Percentiles rank a stretch among this genome's conserved stretches.
These are phyloP conservation scores for Metschnikowia corniflorae DNA, from an alignment of 805 yeast genomes.

Conservation along the genomic window DNA sequence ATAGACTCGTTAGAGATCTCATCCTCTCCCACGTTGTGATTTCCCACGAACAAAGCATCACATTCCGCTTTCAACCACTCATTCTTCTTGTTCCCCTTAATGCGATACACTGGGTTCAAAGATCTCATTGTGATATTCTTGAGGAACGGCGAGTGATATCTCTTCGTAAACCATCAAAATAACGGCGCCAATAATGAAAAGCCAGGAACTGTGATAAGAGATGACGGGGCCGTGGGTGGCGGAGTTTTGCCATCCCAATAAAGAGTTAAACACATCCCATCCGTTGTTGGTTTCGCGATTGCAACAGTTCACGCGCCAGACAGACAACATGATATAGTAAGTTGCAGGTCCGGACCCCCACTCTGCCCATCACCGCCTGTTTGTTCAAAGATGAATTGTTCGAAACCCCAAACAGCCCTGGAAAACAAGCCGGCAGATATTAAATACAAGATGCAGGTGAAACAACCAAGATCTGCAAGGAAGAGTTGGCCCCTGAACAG, in stretches of 20 bases:
- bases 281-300: conserved; percentile 86
- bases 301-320: conserved; percentile 98
- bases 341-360: conserved; percentile 94
- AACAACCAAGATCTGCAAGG: conserved; percentile 82
- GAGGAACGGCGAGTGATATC: conserved; percentile 74
- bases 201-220: conserved; percentile 87
- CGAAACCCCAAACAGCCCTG: conserved; percentile 89
- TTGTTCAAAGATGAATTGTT: conserved; percentile 58
- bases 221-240: conserved; percentile 92
- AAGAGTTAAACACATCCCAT: conserved; percentile 95
- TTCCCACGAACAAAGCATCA: conserved; percentile 44
- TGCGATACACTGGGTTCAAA: conserved; percentile 72
- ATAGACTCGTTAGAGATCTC: conserved; percentile 8
- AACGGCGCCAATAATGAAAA: conserved; percentile 54
- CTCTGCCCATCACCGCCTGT: conserved; percentile 89
- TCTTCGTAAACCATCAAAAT: conserved; percentile 76
- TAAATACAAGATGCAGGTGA: conserved; percentile 85
- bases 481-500: conserved; percentile 76
- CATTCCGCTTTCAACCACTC: conserved; percentile 53
- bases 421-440: conserved; percentile 92
- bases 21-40: conserved; percentile 16
- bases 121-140: conserved; percentile 32
- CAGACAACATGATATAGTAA: conserved; percentile 71
- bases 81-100: conserved; percentile 64
- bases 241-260: conserved; percentile 96